Base-by-base conservation (phyloP, 163 green algal species). In the Chlamydomonas reinhardtii region DNA sequence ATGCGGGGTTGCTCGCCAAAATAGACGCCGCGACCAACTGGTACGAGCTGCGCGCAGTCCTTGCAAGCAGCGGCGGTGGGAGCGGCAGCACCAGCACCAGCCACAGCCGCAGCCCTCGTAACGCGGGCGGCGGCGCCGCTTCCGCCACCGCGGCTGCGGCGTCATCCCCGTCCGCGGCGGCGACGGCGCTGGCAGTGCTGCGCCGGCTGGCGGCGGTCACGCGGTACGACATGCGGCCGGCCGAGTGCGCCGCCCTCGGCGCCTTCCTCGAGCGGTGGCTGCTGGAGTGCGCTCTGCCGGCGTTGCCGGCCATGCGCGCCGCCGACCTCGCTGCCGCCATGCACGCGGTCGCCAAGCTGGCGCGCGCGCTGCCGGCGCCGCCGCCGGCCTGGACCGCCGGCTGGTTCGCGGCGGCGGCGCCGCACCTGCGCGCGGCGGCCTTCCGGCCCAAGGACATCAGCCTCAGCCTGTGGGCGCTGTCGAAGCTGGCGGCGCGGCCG, bases 261-360 rank as follows among this genome's bases (percentile, higher is more conserved):
- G 32, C 69, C 54, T 86, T 86, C 70, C 80, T 86, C 24, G 70
- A 52, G 54, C 80, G 70, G 4, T 86, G 80, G 80, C 56, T 86
- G 70, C 54, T 79, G 25, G 70, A 86, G 56, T 27, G 65, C 35
- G 17, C 54, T 27, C 48, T 56, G 48, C 34, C 4, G 25, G 70
- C 29, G 2, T 70, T 86, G 19, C 27, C 25, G 0, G 43, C 39
- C 54, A 86, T 86, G 80, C 56, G 80, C 14, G 70, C 80, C 2
- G 6, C 11, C 14, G 48, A 86, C 37, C 80, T 80, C 12, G 52
- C 43, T 20, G 12, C 69, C 3, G 64, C 32, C 17, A 34, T 86
- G 32, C 80, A 79, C 66, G 64, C 80, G 25, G 54, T 80, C 19
- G 80, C 69, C n/a, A 79, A 79, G 80, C 70, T 86, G 29, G 17